Conservation (phyloP, 805 yeast species). For the Cyberlindnera petersonii region DNA sequence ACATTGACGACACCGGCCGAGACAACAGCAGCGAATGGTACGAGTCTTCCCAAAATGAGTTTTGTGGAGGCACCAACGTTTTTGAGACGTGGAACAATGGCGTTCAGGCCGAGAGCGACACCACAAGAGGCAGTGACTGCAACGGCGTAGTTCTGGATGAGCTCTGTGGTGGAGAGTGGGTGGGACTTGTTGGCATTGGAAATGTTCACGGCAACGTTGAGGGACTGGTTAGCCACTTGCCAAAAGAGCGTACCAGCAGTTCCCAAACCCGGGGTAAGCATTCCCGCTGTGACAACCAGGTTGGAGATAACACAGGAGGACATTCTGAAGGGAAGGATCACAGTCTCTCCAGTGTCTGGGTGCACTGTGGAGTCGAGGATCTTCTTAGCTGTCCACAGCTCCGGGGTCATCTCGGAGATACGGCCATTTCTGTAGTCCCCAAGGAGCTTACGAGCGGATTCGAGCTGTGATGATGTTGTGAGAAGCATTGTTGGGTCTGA, state of each 20-base stretch:
- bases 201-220: constrained; percentile 94
- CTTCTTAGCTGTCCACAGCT: constrained; percentile 84
- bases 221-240: constrained; percentile 97
- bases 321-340: constrained; percentile 93
- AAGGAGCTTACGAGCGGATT: constrained; percentile 58
- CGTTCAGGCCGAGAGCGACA: constrained; percentile 90
- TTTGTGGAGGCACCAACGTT: constrained; percentile 65
- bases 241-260: constrained; percentile 90
- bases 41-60: constrained; percentile 74
- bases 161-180: constrained; percentile 76
- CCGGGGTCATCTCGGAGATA: constrained; percentile 61
- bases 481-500: constrained; percentile 89
- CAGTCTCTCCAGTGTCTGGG: constrained; percentile 96
- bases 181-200: constrained; percentile 96
- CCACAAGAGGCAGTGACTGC: constrained; percentile 95
- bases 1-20: constrained; percentile 96
- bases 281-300: constrained; percentile 92
- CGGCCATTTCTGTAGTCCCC: constrained; percentile 73
- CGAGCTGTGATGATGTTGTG: constrained; percentile 61
- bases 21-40: constrained; percentile 98
- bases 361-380: constrained; percentile 88
- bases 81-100: constrained; percentile 82
- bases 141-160: constrained; percentile 71
- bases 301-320: constrained; percentile 92
- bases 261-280: constrained; percentile 93